These are phyloP conservation scores for Metschnikowia matae DNA, from an alignment of 805 yeast species.

Conservation along the genomic window DNA sequence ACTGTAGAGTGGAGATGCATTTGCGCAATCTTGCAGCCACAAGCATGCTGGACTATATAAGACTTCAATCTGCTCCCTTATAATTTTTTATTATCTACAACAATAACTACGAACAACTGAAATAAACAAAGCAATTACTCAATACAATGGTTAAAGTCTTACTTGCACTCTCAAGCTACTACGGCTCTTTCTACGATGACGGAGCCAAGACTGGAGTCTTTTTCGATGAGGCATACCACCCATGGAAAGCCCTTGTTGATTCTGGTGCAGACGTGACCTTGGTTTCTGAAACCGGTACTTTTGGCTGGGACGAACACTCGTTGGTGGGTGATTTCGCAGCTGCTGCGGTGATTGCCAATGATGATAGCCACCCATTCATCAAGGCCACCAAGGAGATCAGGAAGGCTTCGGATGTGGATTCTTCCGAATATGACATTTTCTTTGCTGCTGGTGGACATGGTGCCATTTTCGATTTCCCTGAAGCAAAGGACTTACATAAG, in stretches of 20 bases:
- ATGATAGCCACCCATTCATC: slow-evolving; percentile 33
- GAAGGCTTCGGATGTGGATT: slow-evolving; percentile 45
- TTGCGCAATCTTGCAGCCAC: background rate
- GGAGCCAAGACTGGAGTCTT: slow-evolving; percentile 61
- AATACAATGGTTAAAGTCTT: slow-evolving; percentile 33
- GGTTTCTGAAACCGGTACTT: slow-evolving; percentile 56
- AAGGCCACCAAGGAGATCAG: slow-evolving; percentile 37
- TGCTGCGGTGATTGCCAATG: slow-evolving; percentile 34
- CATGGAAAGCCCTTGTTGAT: slow-evolving; percentile 44
- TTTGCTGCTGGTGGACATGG: slow-evolving; percentile 70
- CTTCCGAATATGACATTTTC: slow-evolving; percentile 49
- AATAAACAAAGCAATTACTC: background rate
- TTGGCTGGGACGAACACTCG: slow-evolving; percentile 58
- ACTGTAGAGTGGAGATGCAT: background rate
- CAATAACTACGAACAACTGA: background rate
- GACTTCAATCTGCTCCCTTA: no score
- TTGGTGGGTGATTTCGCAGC: slow-evolving; percentile 41
- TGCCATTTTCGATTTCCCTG: slow-evolving; percentile 53
- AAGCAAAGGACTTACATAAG: slow-evolving; percentile 42
- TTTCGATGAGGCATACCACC: slow-evolving; percentile 57
- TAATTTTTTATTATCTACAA: no score
- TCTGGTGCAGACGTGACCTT: slow-evolving; percentile 52
- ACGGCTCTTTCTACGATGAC: slow-evolving; percentile 48
- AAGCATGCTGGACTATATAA: background rate
- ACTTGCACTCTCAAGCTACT: slow-evolving; percentile 41